Conservation (phyloP, 441 rosid species). For the Flueggea neowawraea region DNA sequence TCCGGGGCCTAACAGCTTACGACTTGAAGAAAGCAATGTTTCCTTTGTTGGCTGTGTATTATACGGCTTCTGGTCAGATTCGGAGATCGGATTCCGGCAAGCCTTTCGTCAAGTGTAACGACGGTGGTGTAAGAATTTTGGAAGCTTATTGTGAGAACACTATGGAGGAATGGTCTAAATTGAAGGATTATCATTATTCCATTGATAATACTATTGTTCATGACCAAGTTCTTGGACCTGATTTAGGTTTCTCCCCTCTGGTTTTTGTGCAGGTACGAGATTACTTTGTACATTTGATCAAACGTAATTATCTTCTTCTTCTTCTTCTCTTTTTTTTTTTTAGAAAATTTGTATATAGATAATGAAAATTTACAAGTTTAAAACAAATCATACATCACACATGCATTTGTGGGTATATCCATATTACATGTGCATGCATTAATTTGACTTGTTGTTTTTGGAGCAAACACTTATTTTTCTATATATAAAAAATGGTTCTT, state of each 20-base stretch:
- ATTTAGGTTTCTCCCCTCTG: slow-evolving; percentile 60
- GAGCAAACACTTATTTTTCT: no score
- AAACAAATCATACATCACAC: no score
- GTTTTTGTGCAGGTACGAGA: slow-evolving; percentile 54
- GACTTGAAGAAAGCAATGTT: slow-evolving; percentile 47
- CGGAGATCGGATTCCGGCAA: slow-evolving; percentile 33
- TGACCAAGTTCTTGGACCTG: slow-evolving; percentile 61
- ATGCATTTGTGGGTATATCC: no score
- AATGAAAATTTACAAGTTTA: no score
- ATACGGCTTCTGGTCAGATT: slow-evolving; percentile 44
- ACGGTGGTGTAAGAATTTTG: slow-evolving; percentile 56
- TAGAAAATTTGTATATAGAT: no score
- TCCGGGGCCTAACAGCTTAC: slow-evolving; percentile 21
- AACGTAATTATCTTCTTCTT: no score
- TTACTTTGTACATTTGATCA: no score
- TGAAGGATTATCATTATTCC: neutral
- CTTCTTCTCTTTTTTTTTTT: no score
- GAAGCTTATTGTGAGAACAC: slow-evolving; percentile 50
- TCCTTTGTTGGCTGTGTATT: slow-evolving; percentile 30
- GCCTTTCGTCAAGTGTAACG: slow-evolving; percentile 67
- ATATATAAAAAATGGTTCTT: no score
- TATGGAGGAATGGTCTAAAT: slow-evolving; percentile 31
- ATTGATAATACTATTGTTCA: slow-evolving; percentile 24
- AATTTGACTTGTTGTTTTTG: no score
- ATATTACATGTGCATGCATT: no score